Evolutionary conservation across 108 stramenopile genomes (phyloP).

Genomic region (Nannochloropsis salina): DNA sequence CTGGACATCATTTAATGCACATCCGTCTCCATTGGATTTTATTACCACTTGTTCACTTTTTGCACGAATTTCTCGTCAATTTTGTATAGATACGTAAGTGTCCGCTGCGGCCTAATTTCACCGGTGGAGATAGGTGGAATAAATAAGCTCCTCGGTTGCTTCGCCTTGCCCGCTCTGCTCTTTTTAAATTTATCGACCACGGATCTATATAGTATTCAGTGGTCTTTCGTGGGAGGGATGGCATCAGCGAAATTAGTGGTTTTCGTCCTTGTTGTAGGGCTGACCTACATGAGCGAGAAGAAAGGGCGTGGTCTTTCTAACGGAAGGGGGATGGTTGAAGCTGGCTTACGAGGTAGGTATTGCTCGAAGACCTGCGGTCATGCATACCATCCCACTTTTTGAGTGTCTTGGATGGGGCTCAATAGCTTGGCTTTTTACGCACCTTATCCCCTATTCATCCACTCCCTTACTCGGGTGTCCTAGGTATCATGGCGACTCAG

Average conservation of each 20-base stretch:
- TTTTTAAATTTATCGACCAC: background rate
- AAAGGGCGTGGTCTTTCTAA: background rate
- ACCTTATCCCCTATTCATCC: background rate
- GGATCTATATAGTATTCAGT: background rate
- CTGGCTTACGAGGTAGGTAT: background rate
- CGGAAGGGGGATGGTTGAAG: background rate
- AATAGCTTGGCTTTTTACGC: background rate
- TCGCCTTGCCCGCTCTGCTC: background rate
- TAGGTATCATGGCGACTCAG: conserved; percentile 11
- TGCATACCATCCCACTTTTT: too few species aligned
- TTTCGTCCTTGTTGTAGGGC: background rate
- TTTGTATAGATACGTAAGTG: background rate
- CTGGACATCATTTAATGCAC: too few species aligned
- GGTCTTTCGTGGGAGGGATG: conserved; percentile 16
- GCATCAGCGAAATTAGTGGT: background rate
- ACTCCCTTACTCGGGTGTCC: background rate
- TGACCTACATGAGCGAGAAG: background rate
- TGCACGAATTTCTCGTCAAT: too few species aligned
- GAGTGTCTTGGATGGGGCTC: too few species aligned
- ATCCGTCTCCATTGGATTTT: too few species aligned
- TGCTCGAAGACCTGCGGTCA: background rate
- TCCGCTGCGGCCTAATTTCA: background rate
- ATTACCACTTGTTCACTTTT: too few species aligned
- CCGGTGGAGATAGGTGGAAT: background rate
- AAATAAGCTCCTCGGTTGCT: background rate